A percentile compares a stretch with the other conserved stretches of the same genome.
Evolutionary conservation across 2,329 filamentous ascomycete species (phyloP).

Genomic region (Aspergillus neotritici): DNA sequence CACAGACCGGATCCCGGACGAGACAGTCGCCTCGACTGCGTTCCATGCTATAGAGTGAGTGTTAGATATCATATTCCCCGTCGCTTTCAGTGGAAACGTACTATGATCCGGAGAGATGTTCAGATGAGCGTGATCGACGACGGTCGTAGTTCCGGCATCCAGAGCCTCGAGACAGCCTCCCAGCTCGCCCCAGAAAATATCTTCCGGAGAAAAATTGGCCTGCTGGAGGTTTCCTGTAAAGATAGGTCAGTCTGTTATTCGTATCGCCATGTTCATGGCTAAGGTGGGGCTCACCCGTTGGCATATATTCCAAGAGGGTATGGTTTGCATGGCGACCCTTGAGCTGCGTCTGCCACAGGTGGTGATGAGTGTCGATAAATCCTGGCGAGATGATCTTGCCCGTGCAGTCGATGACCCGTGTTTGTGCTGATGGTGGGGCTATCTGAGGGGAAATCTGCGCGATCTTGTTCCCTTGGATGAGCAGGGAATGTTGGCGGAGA

Average conservation of each 20-base stretch:
- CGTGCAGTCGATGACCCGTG: conserved; percentile 37
- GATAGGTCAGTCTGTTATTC: neutral
- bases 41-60: conserved; percentile 9
- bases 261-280: too few relatives aligned
- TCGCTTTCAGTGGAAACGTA: neutral
- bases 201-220: conserved; percentile 32
- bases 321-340: conserved; percentile 37
- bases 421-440: conserved; percentile 1
- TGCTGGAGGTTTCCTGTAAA: conserved; percentile 15
- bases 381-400: conserved; percentile 30
- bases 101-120: conserved; percentile 22
- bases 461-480: conserved; percentile 20
- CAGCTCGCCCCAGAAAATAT: conserved; percentile 44
- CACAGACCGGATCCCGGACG: conserved; percentile 26
- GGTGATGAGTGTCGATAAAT: conserved; percentile 35
- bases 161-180: conserved; percentile 18
- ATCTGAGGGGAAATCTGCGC: conserved; percentile 14
- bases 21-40: conserved; percentile 20
- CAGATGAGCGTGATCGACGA: conserved; percentile 31
- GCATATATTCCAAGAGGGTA: conserved; percentile 38
- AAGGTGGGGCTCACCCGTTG: conserved; percentile 5
- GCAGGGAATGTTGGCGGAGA: conserved; percentile 6
- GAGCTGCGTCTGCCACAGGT: conserved; percentile 44
- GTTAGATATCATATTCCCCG: neutral
- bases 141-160: conserved; percentile 22